Conservation (phyloP, 2,329 filamentous ascomycete species). For the Helotiales sp. region DNA sequence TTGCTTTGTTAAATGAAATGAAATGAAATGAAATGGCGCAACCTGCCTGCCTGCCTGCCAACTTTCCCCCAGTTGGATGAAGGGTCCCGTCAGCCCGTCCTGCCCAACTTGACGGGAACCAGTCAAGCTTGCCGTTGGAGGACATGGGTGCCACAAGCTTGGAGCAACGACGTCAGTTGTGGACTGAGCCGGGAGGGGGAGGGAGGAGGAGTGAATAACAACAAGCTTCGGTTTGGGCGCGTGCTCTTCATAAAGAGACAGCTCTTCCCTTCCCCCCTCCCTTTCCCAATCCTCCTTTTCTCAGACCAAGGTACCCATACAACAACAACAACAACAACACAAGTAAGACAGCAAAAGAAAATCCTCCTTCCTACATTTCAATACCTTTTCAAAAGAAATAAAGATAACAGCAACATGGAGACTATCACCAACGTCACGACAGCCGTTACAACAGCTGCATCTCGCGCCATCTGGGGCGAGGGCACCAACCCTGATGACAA, state of each 20-base stretch:
- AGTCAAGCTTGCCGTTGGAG: constrained; percentile 2
- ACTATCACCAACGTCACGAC: constrained; percentile 62
- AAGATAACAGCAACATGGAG: constrained; percentile 57
- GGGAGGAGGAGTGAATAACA: background rate
- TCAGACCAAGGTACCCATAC: background rate
- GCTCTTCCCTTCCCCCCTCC: background rate
- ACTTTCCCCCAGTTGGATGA: background rate
- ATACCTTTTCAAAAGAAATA: background rate
- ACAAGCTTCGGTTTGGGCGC: background rate
- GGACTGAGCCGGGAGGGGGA: constrained; percentile 1
- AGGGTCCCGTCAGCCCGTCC: too few species aligned
- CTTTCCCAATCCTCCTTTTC: background rate
- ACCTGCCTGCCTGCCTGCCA: background rate
- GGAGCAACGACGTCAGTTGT: constrained; percentile 5
- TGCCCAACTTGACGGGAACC: background rate
- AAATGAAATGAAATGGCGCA: too few species aligned
- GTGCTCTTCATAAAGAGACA: background rate
- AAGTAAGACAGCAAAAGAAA: background rate
- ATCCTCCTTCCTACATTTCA: background rate
- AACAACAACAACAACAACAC: background rate
- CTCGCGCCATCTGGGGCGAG: constrained; percentile 51
- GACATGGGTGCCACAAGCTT: too few species aligned
- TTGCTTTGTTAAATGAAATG: too few species aligned
- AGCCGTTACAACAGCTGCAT: constrained; percentile 51
- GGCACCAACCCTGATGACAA: constrained; percentile 21